Conservation (phyloP, 1,284 basidiomycete species). For the Stygiomarasmius scandens region DNA sequence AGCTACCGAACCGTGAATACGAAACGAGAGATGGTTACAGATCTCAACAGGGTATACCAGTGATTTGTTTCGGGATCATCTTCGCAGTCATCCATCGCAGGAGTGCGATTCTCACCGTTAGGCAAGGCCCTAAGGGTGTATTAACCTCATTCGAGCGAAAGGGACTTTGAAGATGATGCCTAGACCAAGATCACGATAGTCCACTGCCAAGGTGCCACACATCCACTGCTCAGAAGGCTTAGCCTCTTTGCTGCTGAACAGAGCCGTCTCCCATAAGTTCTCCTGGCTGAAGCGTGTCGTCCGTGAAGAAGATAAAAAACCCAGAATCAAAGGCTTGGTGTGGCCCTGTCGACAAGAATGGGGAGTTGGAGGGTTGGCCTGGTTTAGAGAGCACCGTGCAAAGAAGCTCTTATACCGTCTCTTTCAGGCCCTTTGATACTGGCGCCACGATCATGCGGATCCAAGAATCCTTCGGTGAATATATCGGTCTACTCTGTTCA, state of each 20-base stretch:
- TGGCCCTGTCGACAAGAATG: too few relatives aligned
- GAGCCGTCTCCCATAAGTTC: too few relatives aligned
- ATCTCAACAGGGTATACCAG: not conserved
- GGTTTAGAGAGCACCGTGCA: not conserved
- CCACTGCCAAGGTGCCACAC: not conserved
- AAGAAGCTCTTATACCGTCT: not conserved
- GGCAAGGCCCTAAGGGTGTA: constrained; percentile 13
- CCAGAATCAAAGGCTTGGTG: too few relatives aligned
- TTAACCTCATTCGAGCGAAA: constrained; percentile 21
- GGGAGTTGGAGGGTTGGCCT: too few relatives aligned
- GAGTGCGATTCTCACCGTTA: constrained; percentile 40
- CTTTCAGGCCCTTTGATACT: not conserved
- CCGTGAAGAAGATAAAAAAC: too few relatives aligned
- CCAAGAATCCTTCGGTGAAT: not conserved
- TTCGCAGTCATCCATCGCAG: constrained; percentile 79
- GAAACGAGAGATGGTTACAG: not conserved
- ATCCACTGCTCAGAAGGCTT: not conserved
- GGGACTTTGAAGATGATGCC: constrained; percentile 46
- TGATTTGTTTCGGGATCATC: constrained; percentile 35
- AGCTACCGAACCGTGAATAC: too few relatives aligned
- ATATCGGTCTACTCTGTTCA: too few relatives aligned
- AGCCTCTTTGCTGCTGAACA: not conserved
- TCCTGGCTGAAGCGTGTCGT: too few relatives aligned
- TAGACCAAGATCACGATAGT: constrained; percentile 4
- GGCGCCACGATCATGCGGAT: not conserved